Evolutionary conservation across 768 basidiomycete genomes (phyloP).

Genomic region (Leccinum truebloodii): DNA sequence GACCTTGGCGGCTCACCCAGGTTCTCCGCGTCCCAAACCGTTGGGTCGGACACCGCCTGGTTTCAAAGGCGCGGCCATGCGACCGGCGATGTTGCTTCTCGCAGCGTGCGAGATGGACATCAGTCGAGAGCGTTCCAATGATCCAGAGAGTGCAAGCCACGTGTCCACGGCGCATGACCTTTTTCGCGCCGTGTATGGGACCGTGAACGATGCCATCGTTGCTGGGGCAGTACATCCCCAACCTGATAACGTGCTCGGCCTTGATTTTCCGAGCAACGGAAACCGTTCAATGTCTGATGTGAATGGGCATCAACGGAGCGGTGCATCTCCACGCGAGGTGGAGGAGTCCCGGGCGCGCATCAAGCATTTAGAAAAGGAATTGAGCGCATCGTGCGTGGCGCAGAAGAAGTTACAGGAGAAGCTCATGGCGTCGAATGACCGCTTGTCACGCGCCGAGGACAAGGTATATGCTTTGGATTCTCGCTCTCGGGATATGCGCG

Average conservation of each 20-base stretch:
- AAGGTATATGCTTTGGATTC: constrained; percentile 20
- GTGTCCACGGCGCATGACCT: constrained; percentile 27
- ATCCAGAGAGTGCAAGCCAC: constrained; percentile 23
- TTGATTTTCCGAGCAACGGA: constrained; percentile 24
- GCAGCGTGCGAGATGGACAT: constrained; percentile 37
- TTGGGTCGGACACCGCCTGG: constrained; percentile 11
- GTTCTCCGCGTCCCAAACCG: constrained; percentile 11
- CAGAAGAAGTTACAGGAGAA: constrained; percentile 23
- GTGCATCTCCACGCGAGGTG: not conserved
- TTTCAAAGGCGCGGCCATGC: constrained; percentile 19
- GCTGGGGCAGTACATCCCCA: constrained; percentile 15
- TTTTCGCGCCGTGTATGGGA: constrained; percentile 34
- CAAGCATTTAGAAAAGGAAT: constrained; percentile 27
- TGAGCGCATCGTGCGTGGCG: constrained; percentile 14
- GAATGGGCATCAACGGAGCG: not conserved
- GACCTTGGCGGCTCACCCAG: constrained; percentile 8
- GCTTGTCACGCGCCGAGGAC: constrained; percentile 17
- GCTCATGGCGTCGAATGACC: constrained; percentile 17
- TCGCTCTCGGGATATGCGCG: constrained; percentile 22
- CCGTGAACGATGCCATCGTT: constrained; percentile 21
- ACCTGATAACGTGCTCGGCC: constrained; percentile 25
- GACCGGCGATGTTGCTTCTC: constrained; percentile 31
- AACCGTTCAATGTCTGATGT: constrained; percentile 3
- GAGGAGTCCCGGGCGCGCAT: constrained; percentile 15
- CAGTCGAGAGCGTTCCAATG: constrained; percentile 27